These are phyloP conservation scores for Crotalaria pallida DNA, from an alignment of 306 rosid species.

Conservation along the genomic window DNA sequence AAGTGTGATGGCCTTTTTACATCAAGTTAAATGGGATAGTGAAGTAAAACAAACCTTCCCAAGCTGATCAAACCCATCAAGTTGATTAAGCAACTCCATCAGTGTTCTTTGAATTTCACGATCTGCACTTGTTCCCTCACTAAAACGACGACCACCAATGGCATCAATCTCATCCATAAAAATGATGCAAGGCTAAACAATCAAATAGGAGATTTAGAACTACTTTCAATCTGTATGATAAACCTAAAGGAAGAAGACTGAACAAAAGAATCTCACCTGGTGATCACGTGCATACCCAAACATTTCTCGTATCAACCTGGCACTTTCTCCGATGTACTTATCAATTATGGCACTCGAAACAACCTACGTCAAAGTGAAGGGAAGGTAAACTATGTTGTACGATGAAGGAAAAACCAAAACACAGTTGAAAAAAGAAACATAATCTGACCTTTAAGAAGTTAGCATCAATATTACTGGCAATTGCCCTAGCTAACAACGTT, in stretches of 20 bases:
- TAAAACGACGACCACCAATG: slow-evolving; percentile 97
- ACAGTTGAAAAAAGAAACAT: not conserved
- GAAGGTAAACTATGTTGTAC: slow-evolving; percentile 9
- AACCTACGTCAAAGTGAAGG: slow-evolving; percentile 43
- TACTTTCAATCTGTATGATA: not conserved
- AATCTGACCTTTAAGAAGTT: slow-evolving; percentile 76
- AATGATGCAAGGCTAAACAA: slow-evolving; percentile 93
- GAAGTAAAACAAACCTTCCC: slow-evolving; percentile 64
- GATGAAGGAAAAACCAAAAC: not conserved
- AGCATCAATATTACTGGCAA: slow-evolving; percentile 95
- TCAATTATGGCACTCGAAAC: slow-evolving; percentile 96
- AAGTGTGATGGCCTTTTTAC: not conserved
- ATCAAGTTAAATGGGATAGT: not conserved
- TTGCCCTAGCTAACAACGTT: slow-evolving; percentile 87
- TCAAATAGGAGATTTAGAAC: slow-evolving; percentile 13
- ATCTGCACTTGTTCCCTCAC: slow-evolving; percentile 96
- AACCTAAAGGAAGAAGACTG: not conserved
- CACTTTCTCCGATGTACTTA: slow-evolving; percentile 94
- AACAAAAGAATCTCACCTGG: slow-evolving; percentile 54
- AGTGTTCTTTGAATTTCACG: slow-evolving; percentile 96
- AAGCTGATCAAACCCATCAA: slow-evolving; percentile 95
- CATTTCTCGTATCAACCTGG: slow-evolving; percentile 91
- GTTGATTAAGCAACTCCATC: slow-evolving; percentile 94
- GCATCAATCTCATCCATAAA: slow-evolving; percentile 99
- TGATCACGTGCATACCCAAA: slow-evolving; percentile 98